Evolutionary conservation across 2,329 filamentous ascomycete genomes (phyloP).

Genomic region (Pestalotiopsis sp.): DNA sequence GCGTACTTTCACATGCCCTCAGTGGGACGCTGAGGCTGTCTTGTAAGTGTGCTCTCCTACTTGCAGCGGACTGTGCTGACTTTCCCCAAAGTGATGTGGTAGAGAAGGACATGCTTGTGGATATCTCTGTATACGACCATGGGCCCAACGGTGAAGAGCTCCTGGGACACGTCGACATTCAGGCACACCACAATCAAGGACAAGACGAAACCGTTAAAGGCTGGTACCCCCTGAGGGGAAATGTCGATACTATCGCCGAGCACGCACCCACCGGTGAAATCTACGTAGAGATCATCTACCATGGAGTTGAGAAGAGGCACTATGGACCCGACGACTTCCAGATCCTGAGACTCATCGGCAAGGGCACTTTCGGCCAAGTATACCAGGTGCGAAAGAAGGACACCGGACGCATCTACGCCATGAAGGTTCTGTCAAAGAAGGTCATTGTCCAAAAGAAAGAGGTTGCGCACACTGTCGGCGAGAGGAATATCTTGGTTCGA

Average conservation of each 20-base stretch:
- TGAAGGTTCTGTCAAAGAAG: slow-evolving; percentile 99
- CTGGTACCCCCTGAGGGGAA: slow-evolving; percentile 82
- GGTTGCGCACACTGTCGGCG: slow-evolving; percentile 93
- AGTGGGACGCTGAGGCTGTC: slow-evolving; percentile 92
- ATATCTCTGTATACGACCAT: slow-evolving; percentile 91
- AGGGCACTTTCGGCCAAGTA: slow-evolving; percentile 97
- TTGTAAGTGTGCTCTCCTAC: slow-evolving; percentile 69
- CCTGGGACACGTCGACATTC: slow-evolving; percentile 85
- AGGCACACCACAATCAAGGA: slow-evolving; percentile 64
- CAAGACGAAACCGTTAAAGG: slow-evolving; percentile 71
- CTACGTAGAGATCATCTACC: slow-evolving; percentile 82
- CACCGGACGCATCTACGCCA: slow-evolving; percentile 93
- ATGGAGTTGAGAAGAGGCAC: slow-evolving; percentile 84
- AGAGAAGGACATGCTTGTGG: slow-evolving; percentile 85
- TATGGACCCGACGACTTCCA: slow-evolving; percentile 96
- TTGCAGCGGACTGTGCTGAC: slow-evolving; percentile 23
- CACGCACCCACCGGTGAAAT: slow-evolving; percentile 85
- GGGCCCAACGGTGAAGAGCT: slow-evolving; percentile 82
- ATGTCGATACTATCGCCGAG: slow-evolving; percentile 71
- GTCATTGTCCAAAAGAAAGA: slow-evolving; percentile 99
- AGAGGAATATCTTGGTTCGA: slow-evolving; percentile 94
- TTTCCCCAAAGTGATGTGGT: slow-evolving; percentile 76
- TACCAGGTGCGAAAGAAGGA: slow-evolving; percentile 99
- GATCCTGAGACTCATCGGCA: slow-evolving; percentile 93
- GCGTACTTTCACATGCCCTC: slow-evolving; percentile 75